A percentile compares a stretch with the other conserved stretches of the same genome.
phyloP scores from a whole-genome alignment of 2,329 filamentous ascomycete species.

The Xylariomycetidae sp. region DNA sequence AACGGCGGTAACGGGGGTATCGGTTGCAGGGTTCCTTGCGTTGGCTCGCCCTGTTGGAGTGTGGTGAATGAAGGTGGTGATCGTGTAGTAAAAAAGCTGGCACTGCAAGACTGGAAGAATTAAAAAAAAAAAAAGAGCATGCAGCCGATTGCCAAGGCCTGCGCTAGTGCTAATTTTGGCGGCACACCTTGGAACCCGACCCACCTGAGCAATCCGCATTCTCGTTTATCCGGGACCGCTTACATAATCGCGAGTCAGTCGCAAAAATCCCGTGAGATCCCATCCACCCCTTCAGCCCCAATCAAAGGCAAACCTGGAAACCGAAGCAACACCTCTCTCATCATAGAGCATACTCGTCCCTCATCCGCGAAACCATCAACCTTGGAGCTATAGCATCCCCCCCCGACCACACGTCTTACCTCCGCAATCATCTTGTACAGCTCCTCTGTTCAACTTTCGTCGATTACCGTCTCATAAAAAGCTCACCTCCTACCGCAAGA shows the following conservation, averaged over 20 bases:
- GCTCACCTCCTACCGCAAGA: constrained; percentile 13
- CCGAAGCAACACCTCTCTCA: constrained; percentile 18
- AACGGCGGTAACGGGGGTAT: neutral
- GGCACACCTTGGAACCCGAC: too few species aligned
- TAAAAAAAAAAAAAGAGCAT: neutral
- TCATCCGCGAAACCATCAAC: constrained; percentile 5
- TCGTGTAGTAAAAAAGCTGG: constrained; percentile 4
- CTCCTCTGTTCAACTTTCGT: constrained; percentile 2
- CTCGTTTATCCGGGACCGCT: constrained; percentile 16
- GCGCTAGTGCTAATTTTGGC: too few species aligned
- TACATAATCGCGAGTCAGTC: constrained; percentile 15
- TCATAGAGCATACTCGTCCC: constrained; percentile 10
- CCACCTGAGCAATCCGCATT: constrained; percentile 6
- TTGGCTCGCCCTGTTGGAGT: constrained; percentile 50
- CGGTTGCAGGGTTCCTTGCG: constrained; percentile 53
- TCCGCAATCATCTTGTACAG: constrained; percentile 3
- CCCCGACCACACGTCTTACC: constrained; percentile 6
- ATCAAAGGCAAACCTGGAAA: constrained; percentile 19
- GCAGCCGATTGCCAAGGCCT: too few species aligned
- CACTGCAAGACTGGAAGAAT: constrained; percentile 1
- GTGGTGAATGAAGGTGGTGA: constrained; percentile 19
- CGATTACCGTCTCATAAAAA: constrained; percentile 8
- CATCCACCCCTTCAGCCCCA: constrained; percentile 15
- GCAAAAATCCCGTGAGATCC: too few species aligned
- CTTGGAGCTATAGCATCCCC: constrained; percentile 12